Evolutionary conservation across 2,329 filamentous ascomycete species (phyloP).

Genomic region (Microdochium trichocladiopsis): DNA sequence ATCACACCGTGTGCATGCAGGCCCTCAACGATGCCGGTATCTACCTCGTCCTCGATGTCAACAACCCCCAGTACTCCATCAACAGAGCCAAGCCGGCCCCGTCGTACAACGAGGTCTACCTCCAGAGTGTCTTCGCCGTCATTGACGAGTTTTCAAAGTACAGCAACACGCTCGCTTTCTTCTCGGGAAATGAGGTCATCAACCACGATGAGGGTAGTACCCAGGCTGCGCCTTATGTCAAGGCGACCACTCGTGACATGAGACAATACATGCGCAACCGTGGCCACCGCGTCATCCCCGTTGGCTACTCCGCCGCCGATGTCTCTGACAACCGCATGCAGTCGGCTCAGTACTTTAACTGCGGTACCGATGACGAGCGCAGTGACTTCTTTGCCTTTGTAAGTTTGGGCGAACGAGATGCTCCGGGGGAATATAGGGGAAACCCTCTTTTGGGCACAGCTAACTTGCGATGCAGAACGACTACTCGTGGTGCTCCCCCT

Average conservation of each 20-base stretch:
- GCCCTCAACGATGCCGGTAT: slow-evolving; percentile 76
- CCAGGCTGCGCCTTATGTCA: slow-evolving; percentile 63
- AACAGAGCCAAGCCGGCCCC: slow-evolving; percentile 65
- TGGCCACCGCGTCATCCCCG: slow-evolving; percentile 59
- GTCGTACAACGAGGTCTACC: slow-evolving; percentile 83
- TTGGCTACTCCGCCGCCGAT: slow-evolving; percentile 74
- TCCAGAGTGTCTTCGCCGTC: slow-evolving; percentile 80
- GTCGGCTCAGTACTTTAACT: slow-evolving; percentile 91
- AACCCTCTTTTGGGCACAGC: no score
- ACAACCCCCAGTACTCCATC: slow-evolving; percentile 82
- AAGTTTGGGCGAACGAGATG: slow-evolving; percentile 14
- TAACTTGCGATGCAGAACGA: slow-evolving; percentile 49
- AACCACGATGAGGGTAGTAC: slow-evolving; percentile 60
- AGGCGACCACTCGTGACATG: slow-evolving; percentile 72
- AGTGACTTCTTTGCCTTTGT: slow-evolving; percentile 80
- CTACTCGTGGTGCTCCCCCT: slow-evolving; percentile 75
- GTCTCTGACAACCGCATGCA: slow-evolving; percentile 79
- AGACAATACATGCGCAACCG: slow-evolving; percentile 60
- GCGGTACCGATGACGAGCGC: slow-evolving; percentile 73
- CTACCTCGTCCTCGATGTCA: slow-evolving; percentile 87
- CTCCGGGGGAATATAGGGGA: no score
- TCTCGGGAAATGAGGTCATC: slow-evolving; percentile 77
- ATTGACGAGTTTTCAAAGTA: slow-evolving; percentile 80
- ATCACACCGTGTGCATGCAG: slow-evolving; percentile 83
- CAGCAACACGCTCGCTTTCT: slow-evolving; percentile 80